These are phyloP conservation scores for Arachnomyces sp. DNA, from an alignment of 2,329 filamentous ascomycete genomes.

Conservation along the genomic window DNA sequence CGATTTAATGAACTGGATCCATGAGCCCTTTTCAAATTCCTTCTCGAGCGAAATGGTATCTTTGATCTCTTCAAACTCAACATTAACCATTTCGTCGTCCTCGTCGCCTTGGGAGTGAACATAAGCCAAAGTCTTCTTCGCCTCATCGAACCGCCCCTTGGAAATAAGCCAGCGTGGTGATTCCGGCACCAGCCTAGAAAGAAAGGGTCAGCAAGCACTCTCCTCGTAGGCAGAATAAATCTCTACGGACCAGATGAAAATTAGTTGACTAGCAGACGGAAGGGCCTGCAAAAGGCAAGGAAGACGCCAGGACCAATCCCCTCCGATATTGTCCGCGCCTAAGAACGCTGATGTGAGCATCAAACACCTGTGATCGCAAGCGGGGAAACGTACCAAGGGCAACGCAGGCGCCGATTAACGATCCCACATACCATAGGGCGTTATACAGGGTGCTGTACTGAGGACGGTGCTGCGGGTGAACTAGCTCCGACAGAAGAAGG, in stretches of 20 bases:
- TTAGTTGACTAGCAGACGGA: conserved; percentile 48
- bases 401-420: conserved; percentile 39
- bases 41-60: conserved; percentile 13
- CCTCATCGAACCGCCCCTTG: conserved; percentile 18
- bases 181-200: conserved; percentile 43
- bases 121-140: conserved; percentile 21
- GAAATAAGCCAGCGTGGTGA: conserved; percentile 46
- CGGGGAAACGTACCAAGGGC: conserved; percentile 21
- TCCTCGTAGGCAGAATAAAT: conserved; percentile 4
- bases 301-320: conserved; percentile 50
- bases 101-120: conserved; percentile 33
- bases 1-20: conserved; percentile 11
- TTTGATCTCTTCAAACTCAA: conserved; percentile 13
- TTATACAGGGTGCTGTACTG: conserved; percentile 45
- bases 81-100: conserved; percentile 21
- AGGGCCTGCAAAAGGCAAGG: conserved; percentile 59
- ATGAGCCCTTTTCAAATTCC: conserved; percentile 9
- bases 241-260: conserved; percentile 18
- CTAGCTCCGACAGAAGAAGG: conserved; percentile 38
- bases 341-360: conserved; percentile 14
- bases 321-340: conserved; percentile 32
- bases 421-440: conserved; percentile 43
- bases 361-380: conserved; percentile 14
- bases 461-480: conserved; percentile 43
- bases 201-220: no score